Evolutionary conservation across 78 protist genomes (phyloP).

Genomic region (Protostelium mycophagum): DNA sequence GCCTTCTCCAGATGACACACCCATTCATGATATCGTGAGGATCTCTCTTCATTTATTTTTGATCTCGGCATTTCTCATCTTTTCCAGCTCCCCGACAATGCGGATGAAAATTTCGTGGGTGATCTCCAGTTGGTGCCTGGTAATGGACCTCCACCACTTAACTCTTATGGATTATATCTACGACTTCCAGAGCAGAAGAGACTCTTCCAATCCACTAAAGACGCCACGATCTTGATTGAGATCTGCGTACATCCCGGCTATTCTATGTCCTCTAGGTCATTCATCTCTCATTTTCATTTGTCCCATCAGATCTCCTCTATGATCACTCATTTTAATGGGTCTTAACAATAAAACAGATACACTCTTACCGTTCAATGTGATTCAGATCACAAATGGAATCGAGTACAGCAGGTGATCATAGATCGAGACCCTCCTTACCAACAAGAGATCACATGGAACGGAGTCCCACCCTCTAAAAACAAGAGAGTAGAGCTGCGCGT

Average conservation of each 20-base stretch:
- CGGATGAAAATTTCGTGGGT: too few species aligned
- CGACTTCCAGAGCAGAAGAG: background rate
- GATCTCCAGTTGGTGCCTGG: too few species aligned
- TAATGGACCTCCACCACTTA: background rate
- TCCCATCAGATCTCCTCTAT: background rate
- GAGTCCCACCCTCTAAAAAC: background rate
- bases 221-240: background rate
- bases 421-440: background rate
- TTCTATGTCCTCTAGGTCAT: background rate
- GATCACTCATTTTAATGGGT: background rate
- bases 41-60: too few species aligned
- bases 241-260: background rate
- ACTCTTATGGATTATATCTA: background rate
- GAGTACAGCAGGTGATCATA: background rate
- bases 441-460: background rate
- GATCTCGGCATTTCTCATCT: too few species aligned
- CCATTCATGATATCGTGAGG: too few species aligned
- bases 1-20: too few species aligned
- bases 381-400: background rate
- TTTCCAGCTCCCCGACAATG: too few species aligned
- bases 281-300: background rate
- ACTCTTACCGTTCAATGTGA: background rate
- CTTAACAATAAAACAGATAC: background rate
- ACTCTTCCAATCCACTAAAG: background rate
- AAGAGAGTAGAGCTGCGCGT: background rate